phyloP scores from a whole-genome alignment of 2,329 filamentous ascomycete species.

The Clonostachys chloroleuca region DNA sequence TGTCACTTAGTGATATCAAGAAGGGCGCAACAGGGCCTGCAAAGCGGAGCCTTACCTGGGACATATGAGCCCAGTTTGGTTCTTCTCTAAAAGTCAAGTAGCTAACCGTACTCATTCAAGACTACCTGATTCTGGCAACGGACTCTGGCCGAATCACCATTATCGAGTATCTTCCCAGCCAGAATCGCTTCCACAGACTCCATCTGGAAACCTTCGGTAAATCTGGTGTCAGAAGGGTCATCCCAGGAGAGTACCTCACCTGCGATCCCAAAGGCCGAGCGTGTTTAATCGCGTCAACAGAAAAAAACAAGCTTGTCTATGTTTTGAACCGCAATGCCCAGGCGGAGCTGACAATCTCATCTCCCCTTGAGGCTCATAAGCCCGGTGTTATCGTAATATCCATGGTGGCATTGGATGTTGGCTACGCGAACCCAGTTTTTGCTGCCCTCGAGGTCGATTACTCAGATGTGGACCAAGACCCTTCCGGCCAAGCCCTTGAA shows the following conservation, averaged over 20 bases:
- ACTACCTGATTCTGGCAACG: constrained; percentile 92
- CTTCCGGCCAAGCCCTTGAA: constrained; percentile 74
- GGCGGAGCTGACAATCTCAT: constrained; percentile 93
- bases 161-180: constrained; percentile 81
- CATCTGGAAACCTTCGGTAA: constrained; percentile 98
- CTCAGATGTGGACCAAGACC: constrained; percentile 84
- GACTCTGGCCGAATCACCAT: constrained; percentile 95
- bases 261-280: constrained; percentile 95
- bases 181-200: constrained; percentile 83
- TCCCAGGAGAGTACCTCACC: constrained; percentile 94
- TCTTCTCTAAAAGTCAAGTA: not conserved
- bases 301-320: constrained; percentile 99
- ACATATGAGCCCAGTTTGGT: not conserved
- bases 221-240: constrained; percentile 86
- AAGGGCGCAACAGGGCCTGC: constrained; percentile 8
- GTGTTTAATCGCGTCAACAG: constrained; percentile 86
- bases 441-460: constrained; percentile 94
- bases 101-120: constrained; percentile 43
- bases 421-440: constrained; percentile 96
- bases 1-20: constrained; percentile 63
- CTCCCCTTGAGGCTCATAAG: constrained; percentile 93
- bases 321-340: constrained; percentile 94
- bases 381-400: constrained; percentile 86
- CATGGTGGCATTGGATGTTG: constrained; percentile 85
- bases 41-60: not conserved